These are phyloP conservation scores for Arthrobotrys iridis DNA, from an alignment of 2,329 filamentous ascomycete genomes.

Conservation along the genomic window DNA sequence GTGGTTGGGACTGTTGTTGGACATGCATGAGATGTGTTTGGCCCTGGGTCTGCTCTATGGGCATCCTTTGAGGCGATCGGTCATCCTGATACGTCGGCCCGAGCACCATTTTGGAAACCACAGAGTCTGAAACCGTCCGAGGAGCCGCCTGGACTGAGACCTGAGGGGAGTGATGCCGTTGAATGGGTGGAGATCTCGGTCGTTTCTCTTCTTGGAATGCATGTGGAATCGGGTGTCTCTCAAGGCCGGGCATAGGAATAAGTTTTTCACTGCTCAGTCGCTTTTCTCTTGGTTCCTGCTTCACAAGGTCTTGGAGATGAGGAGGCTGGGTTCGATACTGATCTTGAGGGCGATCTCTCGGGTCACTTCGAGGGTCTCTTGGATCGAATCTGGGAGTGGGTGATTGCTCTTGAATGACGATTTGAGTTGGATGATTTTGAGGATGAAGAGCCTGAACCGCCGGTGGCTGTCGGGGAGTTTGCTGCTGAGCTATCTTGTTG, in stretches of 20 bases:
- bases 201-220: slow-evolving; percentile 37
- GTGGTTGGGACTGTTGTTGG: slow-evolving; percentile 35
- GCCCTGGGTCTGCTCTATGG: slow-evolving; percentile 32
- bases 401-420: slow-evolving; percentile 34
- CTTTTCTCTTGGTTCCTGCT: slow-evolving; percentile 40
- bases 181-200: slow-evolving; percentile 26
- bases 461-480: slow-evolving; percentile 22
- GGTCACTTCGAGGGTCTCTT: slow-evolving; percentile 15
- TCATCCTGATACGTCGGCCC: slow-evolving; percentile 38
- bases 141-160: slow-evolving; percentile 9
- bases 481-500: slow-evolving; percentile 30
- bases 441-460: slow-evolving; percentile 22
- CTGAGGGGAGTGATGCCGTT: slow-evolving; percentile 33
- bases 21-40: slow-evolving; percentile 31
- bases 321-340: slow-evolving; percentile 31
- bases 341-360: slow-evolving; percentile 39
- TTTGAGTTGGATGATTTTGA: slow-evolving; percentile 6
- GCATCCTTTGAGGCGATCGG: slow-evolving; percentile 40
- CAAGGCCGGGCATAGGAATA: slow-evolving; percentile 39
- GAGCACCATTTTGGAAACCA: slow-evolving; percentile 35
- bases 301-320: slow-evolving; percentile 39
- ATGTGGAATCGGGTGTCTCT: slow-evolving; percentile 23
- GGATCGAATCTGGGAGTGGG: slow-evolving; percentile 13
- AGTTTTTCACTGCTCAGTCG: slow-evolving; percentile 38
- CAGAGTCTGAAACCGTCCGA: slow-evolving; percentile 7